Evolutionary conservation across 78 protist species (phyloP).

Genomic region (Protostelium mycophagum): DNA sequence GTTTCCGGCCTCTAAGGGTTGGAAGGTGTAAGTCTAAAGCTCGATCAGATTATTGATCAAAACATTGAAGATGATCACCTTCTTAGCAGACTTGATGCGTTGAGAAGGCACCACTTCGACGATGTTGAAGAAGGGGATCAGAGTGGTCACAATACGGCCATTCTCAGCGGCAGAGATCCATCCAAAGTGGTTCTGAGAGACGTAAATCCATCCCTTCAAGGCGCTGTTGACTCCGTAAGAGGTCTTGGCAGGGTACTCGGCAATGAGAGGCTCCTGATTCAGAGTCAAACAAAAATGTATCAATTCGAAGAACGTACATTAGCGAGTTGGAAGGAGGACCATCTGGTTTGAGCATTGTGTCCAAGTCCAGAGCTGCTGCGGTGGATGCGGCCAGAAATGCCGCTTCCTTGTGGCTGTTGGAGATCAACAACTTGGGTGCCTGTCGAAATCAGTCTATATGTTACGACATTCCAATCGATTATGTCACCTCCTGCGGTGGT

Average conservation of each 20-base stretch:
- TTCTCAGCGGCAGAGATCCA: neutral
- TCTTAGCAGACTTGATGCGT: neutral
- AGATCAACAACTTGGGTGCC: neutral
- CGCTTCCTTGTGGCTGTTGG: neutral
- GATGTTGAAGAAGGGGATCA: neutral
- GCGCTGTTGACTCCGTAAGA: neutral
- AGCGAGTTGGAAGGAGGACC: neutral
- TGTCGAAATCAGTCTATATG: neutral
- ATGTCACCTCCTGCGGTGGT: neutral
- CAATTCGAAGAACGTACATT: neutral
- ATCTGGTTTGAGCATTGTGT: neutral
- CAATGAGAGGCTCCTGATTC: neutral
- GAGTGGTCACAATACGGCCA: neutral
- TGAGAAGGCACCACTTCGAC: neutral
- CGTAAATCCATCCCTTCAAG: neutral
- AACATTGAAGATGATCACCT: neutral
- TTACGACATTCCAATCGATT: neutral
- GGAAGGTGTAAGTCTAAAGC: neutral
- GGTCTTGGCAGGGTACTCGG: slow-evolving; percentile 1
- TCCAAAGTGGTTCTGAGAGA: slow-evolving; percentile 1
- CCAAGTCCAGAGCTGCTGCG: neutral
- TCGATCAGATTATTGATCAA: neutral
- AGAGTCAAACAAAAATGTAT: neutral
- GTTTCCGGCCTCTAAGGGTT: neutral
- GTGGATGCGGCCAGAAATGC: neutral